A percentile compares a stretch with the other conserved stretches of the same genome.
These are phyloP conservation scores for Lomentospora prolificans DNA, from an alignment of 2,329 filamentous ascomycete species.

Conservation along the genomic window DNA sequence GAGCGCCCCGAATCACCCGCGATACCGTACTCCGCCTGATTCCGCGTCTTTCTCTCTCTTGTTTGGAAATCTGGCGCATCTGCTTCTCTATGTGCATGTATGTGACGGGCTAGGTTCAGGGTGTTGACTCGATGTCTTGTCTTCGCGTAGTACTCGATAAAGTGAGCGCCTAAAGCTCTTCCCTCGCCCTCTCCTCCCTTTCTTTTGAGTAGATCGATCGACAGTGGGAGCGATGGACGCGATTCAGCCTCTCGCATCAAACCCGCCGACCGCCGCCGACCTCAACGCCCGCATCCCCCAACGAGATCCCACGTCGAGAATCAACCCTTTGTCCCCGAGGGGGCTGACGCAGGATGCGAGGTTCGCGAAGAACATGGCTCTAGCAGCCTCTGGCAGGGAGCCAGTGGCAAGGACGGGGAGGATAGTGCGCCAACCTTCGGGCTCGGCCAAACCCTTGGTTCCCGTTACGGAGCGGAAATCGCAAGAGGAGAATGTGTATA, in stretches of 20 bases:
- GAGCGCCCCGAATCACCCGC: no score
- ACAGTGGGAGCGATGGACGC: not conserved
- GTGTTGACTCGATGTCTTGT: not conserved
- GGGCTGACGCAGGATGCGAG: not conserved
- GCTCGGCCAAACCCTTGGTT: constrained; percentile 11
- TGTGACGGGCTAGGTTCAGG: not conserved
- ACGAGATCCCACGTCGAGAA: not conserved
- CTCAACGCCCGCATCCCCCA: not conserved
- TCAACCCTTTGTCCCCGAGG: not conserved
- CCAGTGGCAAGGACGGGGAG: constrained; percentile 3
- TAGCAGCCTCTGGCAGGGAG: not conserved
- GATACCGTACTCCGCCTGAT: no score
- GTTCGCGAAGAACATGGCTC: not conserved
- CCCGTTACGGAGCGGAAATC: constrained; percentile 28
- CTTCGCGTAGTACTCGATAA: not conserved
- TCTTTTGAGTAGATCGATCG: not conserved
- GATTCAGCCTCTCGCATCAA: constrained; percentile 5
- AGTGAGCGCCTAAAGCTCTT: constrained; percentile 4
- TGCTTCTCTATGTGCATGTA: no score
- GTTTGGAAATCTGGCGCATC: no score
- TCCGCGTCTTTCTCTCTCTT: not conserved
- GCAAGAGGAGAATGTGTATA: constrained; percentile 27
- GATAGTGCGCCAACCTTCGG: constrained; percentile 10
- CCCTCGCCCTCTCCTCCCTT: not conserved
- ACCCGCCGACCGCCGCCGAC: constrained; percentile 6